phyloP scores from a whole-genome alignment of 2,329 filamentous ascomycete species.

The Aspergillus persii region DNA sequence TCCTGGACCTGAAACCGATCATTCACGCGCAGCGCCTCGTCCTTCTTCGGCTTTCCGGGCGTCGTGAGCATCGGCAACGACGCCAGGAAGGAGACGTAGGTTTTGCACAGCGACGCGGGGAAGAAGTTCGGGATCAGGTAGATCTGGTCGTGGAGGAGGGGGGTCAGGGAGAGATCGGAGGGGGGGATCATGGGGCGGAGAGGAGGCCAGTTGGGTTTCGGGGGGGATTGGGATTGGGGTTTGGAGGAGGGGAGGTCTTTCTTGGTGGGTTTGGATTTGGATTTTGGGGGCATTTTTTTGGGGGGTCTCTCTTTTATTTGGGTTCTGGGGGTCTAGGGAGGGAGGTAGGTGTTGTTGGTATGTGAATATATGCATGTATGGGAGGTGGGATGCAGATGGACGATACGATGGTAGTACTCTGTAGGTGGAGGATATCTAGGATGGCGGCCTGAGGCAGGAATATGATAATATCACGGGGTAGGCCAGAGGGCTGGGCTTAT shows the following conservation, averaged over 20 bases:
- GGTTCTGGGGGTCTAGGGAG: not conserved
- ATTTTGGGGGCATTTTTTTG: slow-evolving; percentile 25
- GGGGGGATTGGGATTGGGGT: slow-evolving; percentile 8
- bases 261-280: slow-evolving; percentile 15
- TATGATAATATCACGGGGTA: no score
- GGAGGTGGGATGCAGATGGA: no score
- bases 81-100: slow-evolving; percentile 71
- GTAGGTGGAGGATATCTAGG: no score
- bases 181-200: slow-evolving; percentile 68
- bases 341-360: not conserved
- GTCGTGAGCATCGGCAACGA: slow-evolving; percentile 73
- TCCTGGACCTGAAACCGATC: slow-evolving; percentile 85
- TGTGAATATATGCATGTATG: no score
- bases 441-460: no score
- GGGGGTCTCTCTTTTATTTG: not conserved
- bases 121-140: slow-evolving; percentile 72
- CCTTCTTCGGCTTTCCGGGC: slow-evolving; percentile 72
- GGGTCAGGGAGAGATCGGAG: slow-evolving; percentile 60
- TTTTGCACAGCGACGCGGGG: slow-evolving; percentile 70
- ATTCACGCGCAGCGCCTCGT: slow-evolving; percentile 80
- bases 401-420: no score
- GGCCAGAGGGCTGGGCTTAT: no score
- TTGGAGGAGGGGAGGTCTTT: slow-evolving; percentile 7
- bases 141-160: slow-evolving; percentile 64
- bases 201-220: slow-evolving; percentile 64